Evolutionary conservation across 768 basidiomycete species (phyloP), one percentile per base, ranked within the genome.

Genomic region (Suillus placidus): DNA sequence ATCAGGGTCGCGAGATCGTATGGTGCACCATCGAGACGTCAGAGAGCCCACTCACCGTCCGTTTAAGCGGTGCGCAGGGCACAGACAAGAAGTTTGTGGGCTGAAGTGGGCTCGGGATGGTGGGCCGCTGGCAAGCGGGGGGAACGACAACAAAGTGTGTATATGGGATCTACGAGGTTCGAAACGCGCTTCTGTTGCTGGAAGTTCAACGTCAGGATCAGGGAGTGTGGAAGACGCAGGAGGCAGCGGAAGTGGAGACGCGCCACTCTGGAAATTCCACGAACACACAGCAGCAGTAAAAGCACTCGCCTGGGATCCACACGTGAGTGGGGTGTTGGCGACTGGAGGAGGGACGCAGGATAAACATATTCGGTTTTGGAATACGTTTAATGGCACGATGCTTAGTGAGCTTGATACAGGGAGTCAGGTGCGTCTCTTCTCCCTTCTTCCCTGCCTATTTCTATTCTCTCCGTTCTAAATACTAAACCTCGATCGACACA

Each of bases 311-410:
- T 99, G 97, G 97, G 96, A 95, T 76, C 96, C 97, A 7, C 97
- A 99, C 78, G 84, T 97, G 54, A 82, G 90, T 13, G 95, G 95
- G 1, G 85, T 98, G 2, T 80, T 99, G 40, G 97, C 97, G 1
- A 95, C 93, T 8, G 97, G 97, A 6, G 97, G 97, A 12, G 97
- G 97, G 9, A 99, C 97, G n/a, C 95, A 97, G 71, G 97, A 99
- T 76, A 97, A 96, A 78, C 97, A 95, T 74, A 95, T 99, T 54
- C 83, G 96, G 65, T 98, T 97, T 74, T 99, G 97, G 97, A 99
- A 99, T 74, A 93, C 92, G 8, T 80, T 86, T 42, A 94, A 88
- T 62, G 97, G 97, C 37, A 86, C 84, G 30, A 86, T 97, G 87
- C 81, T 97, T 65, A 88, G 85, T 66, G 91, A 95, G 74, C 83